phyloP scores from a whole-genome alignment of 768 basidiomycete species.

The Kwoniella mangroviensis region DNA sequence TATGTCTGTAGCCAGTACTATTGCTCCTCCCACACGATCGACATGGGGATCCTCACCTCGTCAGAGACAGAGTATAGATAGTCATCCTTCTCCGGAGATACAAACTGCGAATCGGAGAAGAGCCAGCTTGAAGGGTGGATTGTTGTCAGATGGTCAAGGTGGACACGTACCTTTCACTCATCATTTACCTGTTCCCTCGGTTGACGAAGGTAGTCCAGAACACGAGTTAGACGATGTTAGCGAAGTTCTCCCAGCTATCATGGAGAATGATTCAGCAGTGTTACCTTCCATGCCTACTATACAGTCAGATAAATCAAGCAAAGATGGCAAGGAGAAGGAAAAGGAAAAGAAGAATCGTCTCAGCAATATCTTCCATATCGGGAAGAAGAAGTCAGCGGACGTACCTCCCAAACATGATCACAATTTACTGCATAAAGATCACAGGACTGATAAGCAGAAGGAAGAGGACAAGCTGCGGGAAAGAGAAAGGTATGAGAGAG shows the following conservation, averaged over 20 bases:
- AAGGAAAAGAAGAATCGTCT: constrained; percentile 26
- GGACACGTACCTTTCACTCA: constrained; percentile 54
- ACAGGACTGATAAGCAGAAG: constrained; percentile 20
- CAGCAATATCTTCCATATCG: constrained; percentile 30
- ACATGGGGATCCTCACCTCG: constrained; percentile 24
- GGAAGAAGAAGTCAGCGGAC: constrained; percentile 19
- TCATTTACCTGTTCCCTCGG: constrained; percentile 31
- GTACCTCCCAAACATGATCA: constrained; percentile 1
- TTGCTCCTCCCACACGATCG: constrained; percentile 15
- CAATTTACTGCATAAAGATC: constrained; percentile 5
- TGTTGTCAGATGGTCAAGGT: constrained; percentile 27
- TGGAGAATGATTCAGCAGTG: not conserved
- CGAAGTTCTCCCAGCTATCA: not conserved
- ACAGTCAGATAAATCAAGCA: constrained; percentile 1
- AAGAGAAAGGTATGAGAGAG: constrained; percentile 27
- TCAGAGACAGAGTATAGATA: constrained; percentile 8
- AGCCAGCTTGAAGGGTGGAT: constrained; percentile 27
- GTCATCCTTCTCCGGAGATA: constrained; percentile 5
- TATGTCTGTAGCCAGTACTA: constrained; percentile 22
- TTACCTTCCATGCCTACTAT: not conserved
- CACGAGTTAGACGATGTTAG: constrained; percentile 17
- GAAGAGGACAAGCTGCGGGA: constrained; percentile 18
- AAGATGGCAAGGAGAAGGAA: constrained; percentile 20
- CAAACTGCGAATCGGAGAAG: constrained; percentile 13
- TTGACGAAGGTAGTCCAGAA: constrained; percentile 29